Conservation (phyloP, 2,329 filamentous ascomycete genomes). For the Fusarium euwallaceae region DNA sequence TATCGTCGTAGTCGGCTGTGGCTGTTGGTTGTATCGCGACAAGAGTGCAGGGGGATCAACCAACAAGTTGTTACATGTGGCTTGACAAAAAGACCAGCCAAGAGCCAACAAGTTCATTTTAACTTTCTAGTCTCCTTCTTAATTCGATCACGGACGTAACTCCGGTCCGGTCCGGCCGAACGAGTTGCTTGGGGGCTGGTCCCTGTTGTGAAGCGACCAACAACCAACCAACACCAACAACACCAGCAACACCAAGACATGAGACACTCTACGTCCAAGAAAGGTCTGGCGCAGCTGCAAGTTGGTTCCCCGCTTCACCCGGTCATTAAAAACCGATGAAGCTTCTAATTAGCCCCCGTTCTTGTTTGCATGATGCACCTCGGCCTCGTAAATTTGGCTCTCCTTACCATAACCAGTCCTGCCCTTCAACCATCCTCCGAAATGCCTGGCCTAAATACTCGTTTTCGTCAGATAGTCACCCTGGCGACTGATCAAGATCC, state of each 20-base stretch:
- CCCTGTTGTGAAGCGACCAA: background rate
- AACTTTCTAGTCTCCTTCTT: background rate
- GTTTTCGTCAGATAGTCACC: background rate
- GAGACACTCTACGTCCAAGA: background rate
- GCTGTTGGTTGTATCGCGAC: background rate
- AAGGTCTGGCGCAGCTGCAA: background rate
- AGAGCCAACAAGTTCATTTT: background rate
- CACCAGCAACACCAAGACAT: background rate
- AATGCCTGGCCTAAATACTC: background rate
- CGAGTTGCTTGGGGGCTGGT: background rate
- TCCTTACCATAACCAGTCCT: background rate
- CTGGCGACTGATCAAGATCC: background rate
- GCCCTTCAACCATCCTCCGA: background rate
- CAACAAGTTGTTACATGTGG: background rate
- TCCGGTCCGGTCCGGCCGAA: background rate
- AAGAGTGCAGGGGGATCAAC: background rate
- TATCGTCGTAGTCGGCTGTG: background rate
- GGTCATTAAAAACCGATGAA: background rate
- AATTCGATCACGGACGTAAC: background rate
- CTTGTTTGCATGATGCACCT: background rate
- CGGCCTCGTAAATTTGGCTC: background rate
- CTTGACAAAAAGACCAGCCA: background rate
- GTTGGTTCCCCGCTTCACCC: background rate
- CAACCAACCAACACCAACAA: background rate
- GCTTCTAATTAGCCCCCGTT: background rate